Evolutionary conservation across 2,329 filamentous ascomycete genomes (phyloP), one percentile per base, ranked within the genome.

Genomic region (Ophiocordyceps unilateralis): DNA sequence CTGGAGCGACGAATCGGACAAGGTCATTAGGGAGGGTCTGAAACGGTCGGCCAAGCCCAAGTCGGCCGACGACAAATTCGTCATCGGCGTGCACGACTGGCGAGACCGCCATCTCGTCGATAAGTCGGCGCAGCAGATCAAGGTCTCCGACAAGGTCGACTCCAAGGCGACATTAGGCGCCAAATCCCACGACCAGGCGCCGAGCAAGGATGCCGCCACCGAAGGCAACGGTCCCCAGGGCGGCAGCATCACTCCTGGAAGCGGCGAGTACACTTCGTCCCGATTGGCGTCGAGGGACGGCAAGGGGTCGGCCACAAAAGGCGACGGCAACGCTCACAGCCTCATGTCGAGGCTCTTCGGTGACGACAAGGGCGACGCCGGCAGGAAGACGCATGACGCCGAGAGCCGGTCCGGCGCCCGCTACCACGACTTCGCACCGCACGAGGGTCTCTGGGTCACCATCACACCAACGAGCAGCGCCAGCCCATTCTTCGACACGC

Each of bases 401-500:
- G 46, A 55, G 7, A 37, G 47, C 34, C 41, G 2, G 21, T 21
- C 26, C n/a, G n/a, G n/a, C 17, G 11, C 17, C 15, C 28, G 28
- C 15, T 46, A 51, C 19, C 44, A 52, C 37, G 50, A 58, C 10
- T 36, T 48, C 9, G 48, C 52, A 3, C 59, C 48, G 15, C 63
- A 69, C 32, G 79, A 91, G 52, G 89, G 87, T 2, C 73, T 98
- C 5, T 96, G 87, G 87, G 86, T 98, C n/a, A 94, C 91, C 8
- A 76, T 98, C 44, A 91, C 86, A 1, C 91, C 88, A 1, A 88
- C 87, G 0, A 89, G 78, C 60, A 89, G 86, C 48, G 82, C 83
- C 5, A 93, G 82, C 51, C 88, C 91, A 0, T 94, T 98, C 65
- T 88, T 96, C 51, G 91, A 98, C 57, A 96, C 89, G 0, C 72